These are phyloP conservation scores for Pneumocystis jirovecii DNA, from an alignment of 1,139 yeast genomes.

Conservation along the genomic window DNA sequence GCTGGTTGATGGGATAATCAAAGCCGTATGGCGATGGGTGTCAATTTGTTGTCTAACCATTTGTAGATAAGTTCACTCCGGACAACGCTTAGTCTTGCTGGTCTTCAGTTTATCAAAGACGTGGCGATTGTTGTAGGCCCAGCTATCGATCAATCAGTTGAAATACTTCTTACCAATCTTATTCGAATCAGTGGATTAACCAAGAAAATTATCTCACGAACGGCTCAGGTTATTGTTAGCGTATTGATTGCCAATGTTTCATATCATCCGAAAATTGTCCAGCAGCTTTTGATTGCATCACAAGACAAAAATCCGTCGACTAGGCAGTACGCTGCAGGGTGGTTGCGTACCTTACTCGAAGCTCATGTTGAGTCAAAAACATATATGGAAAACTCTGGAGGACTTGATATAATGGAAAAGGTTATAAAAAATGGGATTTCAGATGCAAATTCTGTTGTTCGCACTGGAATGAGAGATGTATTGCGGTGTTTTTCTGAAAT, in stretches of 20 bases:
- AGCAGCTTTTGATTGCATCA: slow-evolving; percentile 38
- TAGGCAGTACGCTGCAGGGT: slow-evolving; percentile 50
- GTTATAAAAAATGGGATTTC: slow-evolving; percentile 46
- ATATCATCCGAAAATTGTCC: slow-evolving; percentile 39
- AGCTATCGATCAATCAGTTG: slow-evolving; percentile 47
- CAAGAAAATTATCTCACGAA: slow-evolving; percentile 61
- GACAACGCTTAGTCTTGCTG: slow-evolving; percentile 64
- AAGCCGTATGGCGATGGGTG: too few relatives aligned
- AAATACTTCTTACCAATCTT: slow-evolving; percentile 42
- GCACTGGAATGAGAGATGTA: slow-evolving; percentile 58
- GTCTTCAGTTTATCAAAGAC: slow-evolving; percentile 71
- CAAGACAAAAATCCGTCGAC: slow-evolving; percentile 60
- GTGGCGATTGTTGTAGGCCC: slow-evolving; percentile 36
- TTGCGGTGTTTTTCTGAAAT: slow-evolving; percentile 53
- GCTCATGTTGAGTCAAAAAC: slow-evolving; percentile 33
- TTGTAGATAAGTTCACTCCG: slow-evolving; percentile 47
- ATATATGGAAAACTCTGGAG: slow-evolving; percentile 24
- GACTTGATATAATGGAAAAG: slow-evolving; percentile 36
- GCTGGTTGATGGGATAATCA: slow-evolving; percentile 48
- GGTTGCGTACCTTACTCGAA: slow-evolving; percentile 46
- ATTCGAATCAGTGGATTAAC: slow-evolving; percentile 57
- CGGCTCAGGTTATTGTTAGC: slow-evolving; percentile 55
- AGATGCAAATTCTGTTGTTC: slow-evolving; percentile 70
- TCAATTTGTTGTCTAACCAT: too few relatives aligned
- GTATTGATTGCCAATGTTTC: slow-evolving; percentile 45